Conservation (phyloP, 768 basidiomycete species). For the Dioszegia hungarica region DNA sequence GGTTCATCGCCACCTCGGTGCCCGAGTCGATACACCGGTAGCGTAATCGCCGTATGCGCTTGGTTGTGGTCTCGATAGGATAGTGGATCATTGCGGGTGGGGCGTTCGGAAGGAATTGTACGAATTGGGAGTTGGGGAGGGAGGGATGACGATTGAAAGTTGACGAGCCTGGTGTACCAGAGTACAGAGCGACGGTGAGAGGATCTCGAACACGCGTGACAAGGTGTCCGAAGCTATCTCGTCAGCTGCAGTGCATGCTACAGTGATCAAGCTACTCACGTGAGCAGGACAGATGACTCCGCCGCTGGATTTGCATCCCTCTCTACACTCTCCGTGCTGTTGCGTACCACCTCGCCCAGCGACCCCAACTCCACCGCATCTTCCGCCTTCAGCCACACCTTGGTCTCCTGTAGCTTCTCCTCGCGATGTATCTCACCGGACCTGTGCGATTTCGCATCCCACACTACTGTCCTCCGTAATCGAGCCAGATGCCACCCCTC, state of each 20-base stretch:
- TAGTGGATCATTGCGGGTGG: conserved; percentile 2
- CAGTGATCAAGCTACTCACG: background rate
- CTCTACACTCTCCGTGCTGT: background rate
- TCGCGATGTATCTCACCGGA: background rate
- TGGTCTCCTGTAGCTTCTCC: background rate
- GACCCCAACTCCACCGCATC: background rate
- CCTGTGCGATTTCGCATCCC: background rate
- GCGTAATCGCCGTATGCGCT: background rate
- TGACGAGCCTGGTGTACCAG: background rate
- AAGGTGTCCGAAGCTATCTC: conserved; percentile 1
- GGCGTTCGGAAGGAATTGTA: background rate
- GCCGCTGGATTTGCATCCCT: background rate
- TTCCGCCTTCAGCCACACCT: background rate
- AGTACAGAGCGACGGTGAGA: background rate
- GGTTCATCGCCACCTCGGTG: background rate
- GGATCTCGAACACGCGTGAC: background rate
- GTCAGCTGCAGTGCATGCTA: background rate
- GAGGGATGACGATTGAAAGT: background rate
- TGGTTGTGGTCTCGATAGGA: background rate
- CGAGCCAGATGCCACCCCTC: background rate
- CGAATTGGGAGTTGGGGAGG: background rate
- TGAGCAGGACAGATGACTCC: background rate
- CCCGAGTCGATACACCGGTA: conserved; percentile 5
- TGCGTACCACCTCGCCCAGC: background rate
- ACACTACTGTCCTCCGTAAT: background rate